Percentiles rank a stretch among this genome's conserved stretches.
These are phyloP conservation scores for Zizania palustris DNA, from an alignment of 202 grass and related monocot genomes.

Conservation along the genomic window DNA sequence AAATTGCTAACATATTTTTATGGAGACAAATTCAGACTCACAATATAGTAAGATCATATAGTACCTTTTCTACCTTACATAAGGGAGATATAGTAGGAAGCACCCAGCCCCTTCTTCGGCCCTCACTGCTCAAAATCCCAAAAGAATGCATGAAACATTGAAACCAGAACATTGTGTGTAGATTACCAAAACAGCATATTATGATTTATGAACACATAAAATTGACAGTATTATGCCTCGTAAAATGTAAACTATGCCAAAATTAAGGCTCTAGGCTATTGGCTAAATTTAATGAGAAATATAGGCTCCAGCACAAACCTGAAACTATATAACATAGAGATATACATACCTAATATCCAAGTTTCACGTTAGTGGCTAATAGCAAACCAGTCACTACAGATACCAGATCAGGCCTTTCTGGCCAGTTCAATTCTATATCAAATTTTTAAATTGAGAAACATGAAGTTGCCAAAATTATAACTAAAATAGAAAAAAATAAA, in stretches of 20 bases:
- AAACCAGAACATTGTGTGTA: slow-evolving; percentile 28
- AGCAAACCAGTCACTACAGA: background rate
- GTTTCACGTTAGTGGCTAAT: slow-evolving; percentile 22
- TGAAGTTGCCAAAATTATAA: background rate
- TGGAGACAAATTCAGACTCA: background rate
- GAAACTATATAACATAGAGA: slow-evolving; percentile 11
- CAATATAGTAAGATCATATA: slow-evolving; percentile 12
- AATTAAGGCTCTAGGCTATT: background rate
- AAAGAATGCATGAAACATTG: slow-evolving; percentile 38
- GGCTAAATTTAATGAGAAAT: slow-evolving; percentile 25
- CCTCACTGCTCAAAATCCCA: slow-evolving; percentile 65
- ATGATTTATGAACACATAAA: background rate
- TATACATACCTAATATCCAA: slow-evolving; percentile 22
- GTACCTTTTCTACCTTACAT: slow-evolving; percentile 65
- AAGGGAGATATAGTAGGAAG: slow-evolving; percentile 66
- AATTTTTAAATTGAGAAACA: background rate
- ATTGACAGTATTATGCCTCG: background rate
- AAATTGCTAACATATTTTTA: background rate
- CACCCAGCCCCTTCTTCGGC: slow-evolving; percentile 77
- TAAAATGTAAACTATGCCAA: background rate
- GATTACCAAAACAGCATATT: slow-evolving; percentile 5
- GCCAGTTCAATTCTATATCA: slow-evolving; percentile 2
- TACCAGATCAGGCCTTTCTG: slow-evolving; percentile 10
- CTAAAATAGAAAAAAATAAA: background rate
- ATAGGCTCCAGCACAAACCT: slow-evolving; percentile 14